A percentile compares a stretch with the other conserved stretches of the same genome.
Conservation (phyloP, 1,284 basidiomycete genomes). For the Exobasidium rhododendri region DNA sequence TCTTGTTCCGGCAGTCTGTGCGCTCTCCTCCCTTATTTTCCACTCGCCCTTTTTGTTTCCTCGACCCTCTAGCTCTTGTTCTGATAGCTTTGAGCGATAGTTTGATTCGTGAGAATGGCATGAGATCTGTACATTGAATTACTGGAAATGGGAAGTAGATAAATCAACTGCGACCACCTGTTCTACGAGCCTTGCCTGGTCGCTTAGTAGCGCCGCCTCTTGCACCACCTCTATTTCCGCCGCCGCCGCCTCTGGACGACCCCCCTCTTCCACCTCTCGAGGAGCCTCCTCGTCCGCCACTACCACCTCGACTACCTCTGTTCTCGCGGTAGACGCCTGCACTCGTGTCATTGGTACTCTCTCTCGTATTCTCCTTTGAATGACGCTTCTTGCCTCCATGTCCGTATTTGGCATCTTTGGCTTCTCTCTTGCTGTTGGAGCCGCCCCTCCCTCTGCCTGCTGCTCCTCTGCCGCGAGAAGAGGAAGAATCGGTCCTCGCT, state of each 20-base stretch:
- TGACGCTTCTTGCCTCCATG: conserved; percentile 50
- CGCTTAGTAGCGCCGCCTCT: conserved; percentile 6
- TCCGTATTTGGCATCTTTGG: conserved; percentile 48
- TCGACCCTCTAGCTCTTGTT: too few species aligned
- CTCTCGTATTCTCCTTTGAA: conserved; percentile 47
- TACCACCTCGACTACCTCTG: not conserved
- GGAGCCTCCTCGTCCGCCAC: conserved; percentile 13
- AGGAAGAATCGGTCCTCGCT: not conserved
- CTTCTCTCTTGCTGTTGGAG: conserved; percentile 41
- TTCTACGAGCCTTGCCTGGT: conserved; percentile 15
- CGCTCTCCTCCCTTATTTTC: too few species aligned
- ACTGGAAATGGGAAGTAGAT: too few species aligned
- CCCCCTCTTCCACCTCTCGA: conserved; percentile 10
- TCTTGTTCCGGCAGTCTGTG: too few species aligned
- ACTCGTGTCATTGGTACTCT: conserved; percentile 46
- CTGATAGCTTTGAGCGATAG: too few species aligned
- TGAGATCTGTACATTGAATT: too few species aligned
- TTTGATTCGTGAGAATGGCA: too few species aligned
- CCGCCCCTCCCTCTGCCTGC: conserved; percentile 13
- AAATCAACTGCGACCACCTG: conserved; percentile 6
- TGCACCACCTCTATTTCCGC: conserved; percentile 11
- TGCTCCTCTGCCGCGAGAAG: not conserved
- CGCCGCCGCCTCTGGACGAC: conserved; percentile 12
- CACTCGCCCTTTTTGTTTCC: too few species aligned
- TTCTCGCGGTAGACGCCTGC: not conserved